Base-by-base conservation (phyloP, 2,329 filamentous ascomycete species). In the Penicillium sp. region DNA sequence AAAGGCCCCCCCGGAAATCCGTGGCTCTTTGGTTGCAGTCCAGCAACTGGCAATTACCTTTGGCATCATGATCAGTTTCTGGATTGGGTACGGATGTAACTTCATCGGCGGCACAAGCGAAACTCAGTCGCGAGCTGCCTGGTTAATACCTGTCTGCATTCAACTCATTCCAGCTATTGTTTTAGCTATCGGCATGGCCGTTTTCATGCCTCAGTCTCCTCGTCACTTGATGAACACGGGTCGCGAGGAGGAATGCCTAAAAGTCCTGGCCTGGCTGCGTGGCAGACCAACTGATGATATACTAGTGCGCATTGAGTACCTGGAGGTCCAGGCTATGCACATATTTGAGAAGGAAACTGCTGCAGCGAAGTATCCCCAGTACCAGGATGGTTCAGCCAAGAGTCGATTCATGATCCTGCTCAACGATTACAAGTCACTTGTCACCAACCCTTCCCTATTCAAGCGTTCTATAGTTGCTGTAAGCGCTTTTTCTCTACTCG, bases 251-350 rank as follows among this genome's bases (percentile, higher is more conserved):
- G 86, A 90, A 65, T 84, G 83, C 0, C 78, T 81, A 13, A 64
- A 66, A 6, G 81, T 84, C 1, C 75, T 91, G 2, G 80, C 84
- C 0, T 73, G 65, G 45, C 79, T 91, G 3, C 82, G 87, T 18
- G 77, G 75, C 4, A 76, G 87, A 0, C 66, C 80, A 0, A 61
- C 72, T 13, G 79, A 86, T 56, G 78, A 89, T 62, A 81, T 87
- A 49, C 77, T 88, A 0, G 81, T 90, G 33, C 79, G 86, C 57
- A 75, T 89, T 1, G 87, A 90, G 61, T 89, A 85, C 62, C 77
- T 88, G 20, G 87, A 91, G 65, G 90, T 91, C 70, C 87, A 88
- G 65, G 85, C 87, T 0, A 84, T 89, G 66, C 84, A 81, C 0
- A 65, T 86, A 8, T 91, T 91, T 57, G 87, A 91, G 70, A 87